Base-by-base conservation (phyloP, 805 yeast species). In the Candida bentonensis region DNA sequence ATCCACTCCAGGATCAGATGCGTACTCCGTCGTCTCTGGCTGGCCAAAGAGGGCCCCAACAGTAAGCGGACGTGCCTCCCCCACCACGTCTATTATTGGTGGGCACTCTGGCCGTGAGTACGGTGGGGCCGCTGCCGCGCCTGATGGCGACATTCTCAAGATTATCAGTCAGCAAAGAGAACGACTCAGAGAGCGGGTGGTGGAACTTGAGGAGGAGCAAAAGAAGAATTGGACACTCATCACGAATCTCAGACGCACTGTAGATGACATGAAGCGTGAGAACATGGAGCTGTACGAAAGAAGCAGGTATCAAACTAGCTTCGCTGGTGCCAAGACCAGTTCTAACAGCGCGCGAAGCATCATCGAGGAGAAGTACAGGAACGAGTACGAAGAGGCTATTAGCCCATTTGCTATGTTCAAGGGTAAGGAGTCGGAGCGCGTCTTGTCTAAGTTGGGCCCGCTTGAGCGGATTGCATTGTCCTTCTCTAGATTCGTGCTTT, bases 81-180 rank as follows among this genome's bases (percentile, higher is more conserved):
- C 39, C n/a, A 23, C 26, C 22, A n/a, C 34, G n/a, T 61, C 62
- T 17, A 53, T 53, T 42, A 56, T 57, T 22, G 62, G 62, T 41
- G 54, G 47, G 55, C 53, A 52, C 45, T 39, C 50, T 36, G 45
- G 33, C 13, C 42, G 45, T n/a, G 44, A 21, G 17, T 22, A 47
- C 9, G 51, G 52, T 7, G 51, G 49, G 9, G 34, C 42, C n/a
- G 26, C 27, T 1, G 30, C 48, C 3, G 49, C 45, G 4, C 42
- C 62, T 5, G 57, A 34, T 2, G 44, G 45, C 21, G 11, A 72
- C 78, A 3, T 88, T 23, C 62, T 89, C 42, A 94, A 94, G 1
- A 86, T 89, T 44, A 76, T 92, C 23, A 87, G 96, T 13, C 88
- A 89, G 57, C 98, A 89, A 65, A 77, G 98, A 59, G 98, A 89